Base-by-base conservation (phyloP, 2,329 filamentous ascomycete species). In the Trichoderma arundinaceum region DNA sequence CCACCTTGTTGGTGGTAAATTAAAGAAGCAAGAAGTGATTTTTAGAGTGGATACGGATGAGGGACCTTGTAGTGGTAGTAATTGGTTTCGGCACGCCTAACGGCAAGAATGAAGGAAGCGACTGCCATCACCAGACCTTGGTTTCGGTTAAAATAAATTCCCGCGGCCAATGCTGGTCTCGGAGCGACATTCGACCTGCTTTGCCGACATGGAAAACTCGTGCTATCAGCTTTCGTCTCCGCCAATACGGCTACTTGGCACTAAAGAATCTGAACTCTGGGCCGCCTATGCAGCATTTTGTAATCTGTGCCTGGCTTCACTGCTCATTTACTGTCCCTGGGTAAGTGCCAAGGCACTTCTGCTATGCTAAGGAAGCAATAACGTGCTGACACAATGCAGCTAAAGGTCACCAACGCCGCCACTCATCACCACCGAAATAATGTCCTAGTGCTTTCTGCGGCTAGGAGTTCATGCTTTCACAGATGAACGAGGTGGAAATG, bases 351-450 rank as follows among this genome's bases (percentile, higher is more conserved):
- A 63, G 60, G 49, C 60, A 46, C 49, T 63, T 53, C 35, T 53
- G 59, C 39, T 38, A 58, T 32, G 54, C 28, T 19, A 46, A 46
- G 46, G 15, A 54, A 43, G 39, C 48, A 63, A 63, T 53, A 53
- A 63, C 39, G 49, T 63, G 60, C 60, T 63, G 60, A 63, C 60
- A 17, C 32, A 43, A 63, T 54, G 60, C 49, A 54, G 60, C 60
- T 63, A 63, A 38, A 19, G 41, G 60, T 41, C 28, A 13, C 28
- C 28, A 59, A 41, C 49, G 49, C 49, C 49, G 38, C 48, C 49
- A 46, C 60, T 63, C 32, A 28, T 46, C 49, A 43, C 41, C 39
- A 32, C 49, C 39, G 32, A 32, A 46, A 54, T 46, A 46, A 60
- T 51, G 57, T 35, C 49, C 49, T 46, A 38, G 59, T 10, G 15